Evolutionary conservation across 352 stramenopile species (phyloP), one percentile per base, ranked within the genome.

Genomic region (Globisporangium sylvaticum): DNA sequence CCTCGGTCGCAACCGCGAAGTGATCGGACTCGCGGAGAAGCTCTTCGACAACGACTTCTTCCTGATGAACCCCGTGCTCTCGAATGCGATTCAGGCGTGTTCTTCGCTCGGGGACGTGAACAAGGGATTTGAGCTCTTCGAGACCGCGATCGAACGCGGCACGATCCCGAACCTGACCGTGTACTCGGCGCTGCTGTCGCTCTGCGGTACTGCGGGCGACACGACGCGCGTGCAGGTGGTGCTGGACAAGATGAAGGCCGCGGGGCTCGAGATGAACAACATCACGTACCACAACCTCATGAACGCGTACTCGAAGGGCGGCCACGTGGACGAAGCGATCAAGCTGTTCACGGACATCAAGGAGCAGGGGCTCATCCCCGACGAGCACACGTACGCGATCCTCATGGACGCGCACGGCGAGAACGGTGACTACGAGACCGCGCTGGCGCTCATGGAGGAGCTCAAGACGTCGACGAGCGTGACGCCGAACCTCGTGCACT

Each of bases 211-310:
- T 1, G 72, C 73, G 0, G 80, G 79, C 14, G 83, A 93, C 61
- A 74, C 75, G 20, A 70, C 72, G n/a, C 72, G 74, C 8, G 80
- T 92, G 31, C 69, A 80, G 39, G 42, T 67, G 27, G 71, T 90
- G 56, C 74, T 91, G 15, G 57, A 66, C 22, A 73, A 87, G 61
- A 91, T 93, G 82, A 60, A 85, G 31, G 62, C 83, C 4, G 69
- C 70, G 10, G 79, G 79, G 8, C 63, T 88, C 2, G 61, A 77
- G 58, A 87, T 93, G 82, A 91, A 85, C 66, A 67, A 89, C 67
- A 83, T 86, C 50, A 87, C 80, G 61, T 90, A 90, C 66, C 83
- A 92, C 64, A 81, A 84, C 62, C 75, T 85, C 50, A 89, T 95
- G 75, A 86, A 68, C 46, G 74, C 84, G 48, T 92, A 91, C 76